Conservation (phyloP, 352 stramenopile genomes). For the Phytopythium boreale region DNA sequence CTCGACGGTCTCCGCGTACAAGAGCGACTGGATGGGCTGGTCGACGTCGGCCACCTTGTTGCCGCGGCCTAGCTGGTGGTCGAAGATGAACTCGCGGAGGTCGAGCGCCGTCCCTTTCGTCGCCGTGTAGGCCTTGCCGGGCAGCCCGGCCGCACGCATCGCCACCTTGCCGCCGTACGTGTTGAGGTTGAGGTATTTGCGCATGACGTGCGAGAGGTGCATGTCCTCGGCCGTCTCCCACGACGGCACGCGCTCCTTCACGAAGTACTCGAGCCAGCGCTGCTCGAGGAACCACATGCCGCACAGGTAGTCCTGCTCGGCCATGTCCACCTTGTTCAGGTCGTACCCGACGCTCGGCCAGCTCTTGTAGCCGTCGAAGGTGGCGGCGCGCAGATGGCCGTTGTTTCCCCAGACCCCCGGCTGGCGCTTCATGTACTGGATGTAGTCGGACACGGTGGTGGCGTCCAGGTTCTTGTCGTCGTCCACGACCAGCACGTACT, state of each 20-base stretch:
- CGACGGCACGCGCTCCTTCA: constrained; percentile 45
- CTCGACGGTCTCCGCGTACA: constrained; percentile 44
- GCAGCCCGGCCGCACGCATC: constrained; percentile 20
- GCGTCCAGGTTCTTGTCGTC: constrained; percentile 45
- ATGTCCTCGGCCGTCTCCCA: constrained; percentile 61
- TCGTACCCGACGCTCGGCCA: constrained; percentile 38
- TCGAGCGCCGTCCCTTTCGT: constrained; percentile 45
- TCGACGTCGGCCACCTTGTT: constrained; percentile 55
- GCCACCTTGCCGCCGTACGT: constrained; percentile 53
- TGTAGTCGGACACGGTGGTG: constrained; percentile 39
- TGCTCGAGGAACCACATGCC: constrained; percentile 69
- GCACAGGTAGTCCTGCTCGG: constrained; percentile 56
- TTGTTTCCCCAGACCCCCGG: constrained; percentile 52
- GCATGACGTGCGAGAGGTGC: constrained; percentile 59
- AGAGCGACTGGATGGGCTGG: constrained; percentile 41
- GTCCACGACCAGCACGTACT: constrained; percentile 49
- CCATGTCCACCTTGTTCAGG: constrained; percentile 24
- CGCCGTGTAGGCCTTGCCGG: constrained; percentile 35
- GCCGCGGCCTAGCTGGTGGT: constrained; percentile 52
- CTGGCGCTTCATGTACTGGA: constrained; percentile 35
- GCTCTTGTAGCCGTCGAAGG: constrained; percentile 46
- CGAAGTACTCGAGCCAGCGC: constrained; percentile 62
- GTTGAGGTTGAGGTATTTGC: constrained; percentile 66
- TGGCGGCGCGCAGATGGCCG: constrained; percentile 37
- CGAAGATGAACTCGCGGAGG: constrained; percentile 56